Evolutionary conservation across 495 filamentous ascomycete species (phyloP), one percentile per base, ranked within the genome.

Genomic region (Endocarpon pusillum): DNA sequence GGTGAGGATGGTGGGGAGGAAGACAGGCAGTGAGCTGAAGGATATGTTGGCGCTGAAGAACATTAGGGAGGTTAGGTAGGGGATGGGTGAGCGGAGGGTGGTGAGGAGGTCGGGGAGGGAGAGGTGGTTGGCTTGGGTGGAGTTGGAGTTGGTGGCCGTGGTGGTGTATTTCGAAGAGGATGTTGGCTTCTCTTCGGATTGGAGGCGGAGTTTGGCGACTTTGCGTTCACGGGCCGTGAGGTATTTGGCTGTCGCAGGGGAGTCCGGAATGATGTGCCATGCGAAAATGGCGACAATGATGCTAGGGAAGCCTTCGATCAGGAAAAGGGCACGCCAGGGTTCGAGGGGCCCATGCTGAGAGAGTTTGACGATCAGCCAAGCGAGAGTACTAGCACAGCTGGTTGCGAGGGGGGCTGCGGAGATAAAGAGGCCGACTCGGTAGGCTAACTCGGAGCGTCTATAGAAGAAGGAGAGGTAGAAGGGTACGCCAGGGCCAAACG

Each of bases 371-470:
- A 75, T 71, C 21, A 62, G 31, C 64, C 67, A 76, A 12, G 71
- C 71, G 7, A 76, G 53, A 40, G 56, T 61, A 4, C 79, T 77
- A 8, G 78, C 76, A 44, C 86, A 86, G 4, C 74, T 76, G 3
- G 64, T 71, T 14, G 71, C 71, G 21, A 76, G 42, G 0, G 71
- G 71, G 3, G 71, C 71, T 0, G 71, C 71, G 3, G 70, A 72
- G 41, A 76, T 67, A 48, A 73, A 72, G 1, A 75, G 50, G 18
- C 69, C 71, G 25, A 63, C 70, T 17, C 71, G 58, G 39, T 69
- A 63, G 1, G 70, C 71, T n/a, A 76, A 57, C 35, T 76, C 71
- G 26, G 73, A 59, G 15, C 67, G 57, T 19, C 53, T 64, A 49
- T 68, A 76, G 48, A 76, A 75, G 30, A 71, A 55, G 0, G 71